Evolutionary conservation across 805 yeast genomes (phyloP).

Genomic region (Saturnispora kantuleensis): DNA sequence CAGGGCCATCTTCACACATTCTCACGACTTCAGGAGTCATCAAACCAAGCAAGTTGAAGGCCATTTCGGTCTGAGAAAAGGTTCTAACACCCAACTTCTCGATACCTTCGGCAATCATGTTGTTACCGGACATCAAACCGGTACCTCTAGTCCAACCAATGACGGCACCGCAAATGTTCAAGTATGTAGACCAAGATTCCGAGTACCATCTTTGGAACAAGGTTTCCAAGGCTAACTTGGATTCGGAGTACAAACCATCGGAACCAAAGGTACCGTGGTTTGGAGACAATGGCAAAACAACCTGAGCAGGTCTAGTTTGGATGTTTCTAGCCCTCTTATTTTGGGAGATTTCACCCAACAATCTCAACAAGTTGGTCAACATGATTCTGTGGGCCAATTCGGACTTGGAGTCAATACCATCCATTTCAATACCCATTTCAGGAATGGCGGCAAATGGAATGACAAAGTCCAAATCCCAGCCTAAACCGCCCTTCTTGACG

Average conservation of each 20-base stretch:
- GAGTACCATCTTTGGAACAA: slow-evolving; percentile 98
- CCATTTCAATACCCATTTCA: slow-evolving; percentile 94
- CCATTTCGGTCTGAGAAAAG: slow-evolving; percentile 98
- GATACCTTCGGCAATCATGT: slow-evolving; percentile 94
- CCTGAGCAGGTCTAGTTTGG: slow-evolving; percentile 98
- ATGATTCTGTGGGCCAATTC: slow-evolving; percentile 98
- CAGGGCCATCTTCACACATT: slow-evolving; percentile 87
- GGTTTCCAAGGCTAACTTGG: slow-evolving; percentile 90
- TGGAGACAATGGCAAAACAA: slow-evolving; percentile 92
- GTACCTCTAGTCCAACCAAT: slow-evolving; percentile 99
- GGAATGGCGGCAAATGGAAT: slow-evolving; percentile 99
- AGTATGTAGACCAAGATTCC: slow-evolving; percentile 90
- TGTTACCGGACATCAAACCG: slow-evolving; percentile 96
- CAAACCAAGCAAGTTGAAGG: slow-evolving; percentile 92
- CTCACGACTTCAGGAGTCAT: slow-evolving; percentile 78
- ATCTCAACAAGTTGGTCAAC: slow-evolving; percentile 90
- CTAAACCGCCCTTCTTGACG: slow-evolving; percentile 79
- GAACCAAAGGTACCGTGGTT: slow-evolving; percentile 98
- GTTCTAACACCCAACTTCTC: slow-evolving; percentile 95
- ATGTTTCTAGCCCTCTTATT: slow-evolving; percentile 67
- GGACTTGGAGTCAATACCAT: slow-evolving; percentile 84
- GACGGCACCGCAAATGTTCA: slow-evolving; percentile 95
- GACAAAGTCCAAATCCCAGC: slow-evolving; percentile 95
- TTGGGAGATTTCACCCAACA: slow-evolving; percentile 81
- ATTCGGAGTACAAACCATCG: slow-evolving; percentile 97